Conservation (phyloP, 192 early-diverging fungal species). For the Geosiphon pyriformis region DNA sequence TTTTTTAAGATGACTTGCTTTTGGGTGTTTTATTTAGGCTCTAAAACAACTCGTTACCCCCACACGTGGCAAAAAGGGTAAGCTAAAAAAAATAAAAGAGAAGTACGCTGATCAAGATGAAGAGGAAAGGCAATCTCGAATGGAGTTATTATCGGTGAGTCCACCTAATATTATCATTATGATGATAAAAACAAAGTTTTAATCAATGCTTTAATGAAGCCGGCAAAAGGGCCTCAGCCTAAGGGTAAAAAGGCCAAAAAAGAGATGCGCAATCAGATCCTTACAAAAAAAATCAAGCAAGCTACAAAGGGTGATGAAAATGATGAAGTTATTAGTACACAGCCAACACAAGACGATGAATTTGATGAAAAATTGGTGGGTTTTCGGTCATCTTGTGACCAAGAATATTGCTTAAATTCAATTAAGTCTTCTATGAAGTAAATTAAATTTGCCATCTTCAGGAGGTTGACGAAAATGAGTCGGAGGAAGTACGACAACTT, state of each 20-base stretch:
- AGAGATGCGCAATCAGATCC: slow-evolving; percentile 43
- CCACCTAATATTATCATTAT: not conserved
- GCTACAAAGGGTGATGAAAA: slow-evolving; percentile 26
- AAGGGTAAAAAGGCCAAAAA: slow-evolving; percentile 72
- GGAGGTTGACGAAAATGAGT: slow-evolving; percentile 25
- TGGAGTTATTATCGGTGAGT: slow-evolving; percentile 73
- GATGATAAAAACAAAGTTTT: no score
- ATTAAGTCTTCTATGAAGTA: no score
- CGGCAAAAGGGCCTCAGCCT: slow-evolving; percentile 60
- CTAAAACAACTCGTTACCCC: no score
- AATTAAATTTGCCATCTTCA: no score
- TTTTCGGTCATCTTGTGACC: no score
- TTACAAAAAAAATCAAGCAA: slow-evolving; percentile 21
- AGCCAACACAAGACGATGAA: no score
- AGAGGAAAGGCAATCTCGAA: slow-evolving; percentile 77
- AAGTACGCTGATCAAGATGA: slow-evolving; percentile 97
- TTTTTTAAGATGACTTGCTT: no score
- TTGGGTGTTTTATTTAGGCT: no score
- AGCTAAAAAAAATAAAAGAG: slow-evolving; percentile 85
- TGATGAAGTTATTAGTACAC: no score
- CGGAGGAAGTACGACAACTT: slow-evolving; percentile 46
- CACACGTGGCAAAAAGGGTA: slow-evolving; percentile 85
- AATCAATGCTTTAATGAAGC: no score
- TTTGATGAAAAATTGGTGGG: slow-evolving; percentile 20
- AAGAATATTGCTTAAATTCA: no score